Conservation (phyloP, 108 stramenopile genomes). For the Skeletonema marinoi region DNA sequence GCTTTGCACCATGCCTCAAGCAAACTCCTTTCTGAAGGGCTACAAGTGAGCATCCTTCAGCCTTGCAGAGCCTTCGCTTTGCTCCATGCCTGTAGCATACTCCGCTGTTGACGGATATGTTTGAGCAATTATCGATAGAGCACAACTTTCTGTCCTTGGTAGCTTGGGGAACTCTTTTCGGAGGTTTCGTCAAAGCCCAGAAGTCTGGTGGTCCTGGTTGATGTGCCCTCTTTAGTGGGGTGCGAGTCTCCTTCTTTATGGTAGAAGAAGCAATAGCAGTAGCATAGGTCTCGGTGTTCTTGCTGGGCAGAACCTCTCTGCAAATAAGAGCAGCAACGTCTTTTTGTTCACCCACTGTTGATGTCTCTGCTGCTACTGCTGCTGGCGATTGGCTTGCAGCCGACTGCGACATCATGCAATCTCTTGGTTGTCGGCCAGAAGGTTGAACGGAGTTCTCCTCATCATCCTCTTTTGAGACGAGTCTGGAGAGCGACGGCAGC, state of each 20-base stretch:
- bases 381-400: not conserved
- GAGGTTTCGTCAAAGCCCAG: not conserved
- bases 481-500: not conserved
- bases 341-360: not conserved
- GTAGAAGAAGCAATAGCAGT: not conserved
- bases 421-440: too few relatives aligned
- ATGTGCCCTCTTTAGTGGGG: not conserved
- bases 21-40: constrained; percentile 15
- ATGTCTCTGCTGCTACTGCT: not conserved
- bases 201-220: not conserved
- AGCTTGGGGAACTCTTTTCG: not conserved
- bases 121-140: not conserved
- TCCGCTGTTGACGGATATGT: constrained; percentile 5
- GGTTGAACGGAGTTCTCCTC: too few relatives aligned
- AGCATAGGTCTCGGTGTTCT: not conserved
- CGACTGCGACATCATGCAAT: not conserved
- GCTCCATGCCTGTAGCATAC: constrained; percentile 6
- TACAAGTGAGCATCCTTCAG: constrained; percentile 3
- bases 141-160: not conserved
- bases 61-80: constrained; percentile 1
- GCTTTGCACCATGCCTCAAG: constrained; percentile 9
- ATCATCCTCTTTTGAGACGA: too few relatives aligned
- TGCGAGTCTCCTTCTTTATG: not conserved
- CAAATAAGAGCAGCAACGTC: not conserved
- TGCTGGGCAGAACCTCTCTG: not conserved